These are phyloP conservation scores for Geotrichum restrictum DNA, from an alignment of 1,139 yeast species.

Conservation along the genomic window DNA sequence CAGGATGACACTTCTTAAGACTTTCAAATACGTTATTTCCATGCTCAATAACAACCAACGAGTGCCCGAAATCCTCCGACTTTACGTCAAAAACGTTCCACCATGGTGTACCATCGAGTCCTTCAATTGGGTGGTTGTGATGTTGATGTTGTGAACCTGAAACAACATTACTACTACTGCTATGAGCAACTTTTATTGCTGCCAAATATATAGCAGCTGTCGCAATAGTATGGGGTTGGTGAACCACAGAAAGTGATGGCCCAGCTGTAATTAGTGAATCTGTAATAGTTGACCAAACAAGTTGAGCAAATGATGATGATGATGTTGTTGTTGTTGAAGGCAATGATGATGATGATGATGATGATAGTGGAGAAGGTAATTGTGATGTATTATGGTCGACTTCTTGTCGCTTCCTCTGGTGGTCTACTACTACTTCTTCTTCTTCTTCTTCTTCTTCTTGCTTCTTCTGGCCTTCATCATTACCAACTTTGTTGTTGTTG, in stretches of 20 bases:
- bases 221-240: conserved; percentile 33
- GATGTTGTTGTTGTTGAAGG: background rate
- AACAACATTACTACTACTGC: too few relatives aligned
- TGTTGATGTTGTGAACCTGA: too few relatives aligned
- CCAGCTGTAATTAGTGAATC: conserved; percentile 27
- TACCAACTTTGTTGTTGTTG: background rate
- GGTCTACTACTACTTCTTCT: too few relatives aligned
- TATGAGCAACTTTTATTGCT: conserved; percentile 10
- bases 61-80: conserved; percentile 30
- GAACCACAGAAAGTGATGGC: conserved; percentile 24
- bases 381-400: too few relatives aligned
- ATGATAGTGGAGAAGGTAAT: background rate
- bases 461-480: too few relatives aligned
- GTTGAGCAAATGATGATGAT: conserved; percentile 17
- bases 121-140: too few relatives aligned
- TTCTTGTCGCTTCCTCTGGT: too few relatives aligned
- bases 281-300: conserved; percentile 29
- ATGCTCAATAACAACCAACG: conserved; percentile 22
- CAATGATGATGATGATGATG: background rate
- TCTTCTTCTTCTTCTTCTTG: too few relatives aligned
- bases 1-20: background rate
- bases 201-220: conserved; percentile 30
- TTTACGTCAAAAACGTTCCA: conserved; percentile 35
- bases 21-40: background rate
- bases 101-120: conserved; percentile 24